phyloP scores from a whole-genome alignment of 1,284 basidiomycete species.

The Cutaneotrichosporon spelunceum region DNA sequence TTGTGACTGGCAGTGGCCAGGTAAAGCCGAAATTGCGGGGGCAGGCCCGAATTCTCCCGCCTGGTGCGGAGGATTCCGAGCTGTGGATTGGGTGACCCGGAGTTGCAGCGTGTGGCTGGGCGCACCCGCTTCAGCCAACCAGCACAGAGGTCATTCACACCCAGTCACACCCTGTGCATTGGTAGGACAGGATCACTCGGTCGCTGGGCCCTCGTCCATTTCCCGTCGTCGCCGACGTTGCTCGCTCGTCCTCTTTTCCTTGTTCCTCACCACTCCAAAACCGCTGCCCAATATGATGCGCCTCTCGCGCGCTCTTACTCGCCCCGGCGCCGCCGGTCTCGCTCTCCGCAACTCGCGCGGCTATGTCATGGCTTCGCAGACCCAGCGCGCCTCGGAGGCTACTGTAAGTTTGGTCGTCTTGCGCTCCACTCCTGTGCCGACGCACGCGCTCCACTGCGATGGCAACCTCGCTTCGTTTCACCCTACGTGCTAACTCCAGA shows the following conservation, averaged over 20 bases:
- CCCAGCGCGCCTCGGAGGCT: conserved; percentile 47
- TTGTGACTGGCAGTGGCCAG: neutral
- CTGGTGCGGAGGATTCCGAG: conserved; percentile 3
- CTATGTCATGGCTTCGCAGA: conserved; percentile 46
- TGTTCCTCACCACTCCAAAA: conserved; percentile 21
- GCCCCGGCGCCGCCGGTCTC: conserved; percentile 19
- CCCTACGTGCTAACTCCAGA: conserved; percentile 26
- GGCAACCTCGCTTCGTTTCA: neutral
- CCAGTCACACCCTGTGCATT: neutral
- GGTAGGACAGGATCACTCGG: neutral
- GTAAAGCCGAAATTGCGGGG: conserved; percentile 9
- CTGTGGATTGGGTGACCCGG: neutral
- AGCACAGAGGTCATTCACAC: conserved; percentile 6
- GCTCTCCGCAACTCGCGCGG: conserved; percentile 26
- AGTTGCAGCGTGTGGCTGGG: too few species aligned
- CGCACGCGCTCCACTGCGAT: neutral
- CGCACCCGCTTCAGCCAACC: conserved; percentile 3
- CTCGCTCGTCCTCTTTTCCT: conserved; percentile 11
- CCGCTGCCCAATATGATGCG: conserved; percentile 31
- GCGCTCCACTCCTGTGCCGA: neutral
- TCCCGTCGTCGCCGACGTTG: conserved; percentile 4
- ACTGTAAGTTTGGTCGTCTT: conserved; percentile 32
- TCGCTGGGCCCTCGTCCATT: neutral
- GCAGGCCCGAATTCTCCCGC: neutral
- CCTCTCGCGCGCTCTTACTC: conserved; percentile 28